A percentile compares a stretch with the other conserved stretches of the same genome.
These are phyloP conservation scores for Amauroascus niger DNA, from an alignment of 2,329 filamentous ascomycete species.

Conservation along the genomic window DNA sequence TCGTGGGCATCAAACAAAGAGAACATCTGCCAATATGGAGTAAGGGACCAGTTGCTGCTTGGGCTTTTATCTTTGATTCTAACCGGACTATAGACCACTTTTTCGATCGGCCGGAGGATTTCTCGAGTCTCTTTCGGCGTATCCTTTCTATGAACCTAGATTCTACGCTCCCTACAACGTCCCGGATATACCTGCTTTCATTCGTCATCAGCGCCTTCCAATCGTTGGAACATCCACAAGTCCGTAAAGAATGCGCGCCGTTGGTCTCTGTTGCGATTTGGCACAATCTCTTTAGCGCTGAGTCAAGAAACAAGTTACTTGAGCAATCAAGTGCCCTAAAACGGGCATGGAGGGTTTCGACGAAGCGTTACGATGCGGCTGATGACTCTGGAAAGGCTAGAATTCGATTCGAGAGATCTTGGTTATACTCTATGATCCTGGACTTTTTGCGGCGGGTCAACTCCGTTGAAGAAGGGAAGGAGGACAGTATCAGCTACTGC, in stretches of 20 bases:
- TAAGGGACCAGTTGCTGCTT: slow-evolving; percentile 28
- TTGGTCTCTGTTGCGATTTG: slow-evolving; percentile 90
- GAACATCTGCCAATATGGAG: slow-evolving; percentile 84
- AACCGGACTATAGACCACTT: slow-evolving; percentile 54
- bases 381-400: slow-evolving; percentile 70
- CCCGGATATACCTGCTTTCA: slow-evolving; percentile 73
- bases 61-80: slow-evolving; percentile 21
- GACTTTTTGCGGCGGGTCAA: slow-evolving; percentile 73
- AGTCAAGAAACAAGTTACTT: slow-evolving; percentile 61
- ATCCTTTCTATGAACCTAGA: slow-evolving; percentile 79
- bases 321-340: slow-evolving; percentile 63
- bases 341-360: slow-evolving; percentile 83
- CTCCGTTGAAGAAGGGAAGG: slow-evolving; percentile 31
- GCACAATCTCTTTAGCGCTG: slow-evolving; percentile 80
- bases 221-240: slow-evolving; percentile 75
- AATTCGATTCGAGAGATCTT: slow-evolving; percentile 82
- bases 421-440: slow-evolving; percentile 77
- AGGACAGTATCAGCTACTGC: slow-evolving; percentile 67
- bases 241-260: slow-evolving; percentile 92
- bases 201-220: slow-evolving; percentile 91
- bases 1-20: slow-evolving; percentile 78
- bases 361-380: slow-evolving; percentile 76
- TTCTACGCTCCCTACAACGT: slow-evolving; percentile 51
- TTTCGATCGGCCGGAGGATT: slow-evolving; percentile 64
- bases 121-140: slow-evolving; percentile 80